Conservation (phyloP, 345 rosid species). For the Ceriops decandra region DNA sequence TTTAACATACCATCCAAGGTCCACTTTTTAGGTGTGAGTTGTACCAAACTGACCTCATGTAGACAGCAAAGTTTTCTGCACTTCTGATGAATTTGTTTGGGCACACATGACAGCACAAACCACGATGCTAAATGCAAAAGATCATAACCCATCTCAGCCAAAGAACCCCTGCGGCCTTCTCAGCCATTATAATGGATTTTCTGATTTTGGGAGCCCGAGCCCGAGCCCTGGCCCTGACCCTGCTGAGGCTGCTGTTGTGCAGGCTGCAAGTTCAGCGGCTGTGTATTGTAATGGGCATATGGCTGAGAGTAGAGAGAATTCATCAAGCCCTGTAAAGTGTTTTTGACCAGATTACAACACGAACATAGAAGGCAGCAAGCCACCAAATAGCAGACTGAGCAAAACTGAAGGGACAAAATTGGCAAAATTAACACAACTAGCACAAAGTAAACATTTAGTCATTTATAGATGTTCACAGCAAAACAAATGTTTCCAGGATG, state of each 20-base stretch:
- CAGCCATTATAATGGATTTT: slow-evolving; percentile 80
- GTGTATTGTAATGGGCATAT: slow-evolving; percentile 75
- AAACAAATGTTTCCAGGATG: slow-evolving; percentile 1
- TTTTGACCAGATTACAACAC: neutral
- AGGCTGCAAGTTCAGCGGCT: slow-evolving; percentile 64
- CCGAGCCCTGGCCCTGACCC: slow-evolving; percentile 54
- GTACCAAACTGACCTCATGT: slow-evolving; percentile 36
- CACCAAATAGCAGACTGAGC: neutral
- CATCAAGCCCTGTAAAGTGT: slow-evolving; percentile 65
- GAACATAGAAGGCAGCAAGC: neutral
- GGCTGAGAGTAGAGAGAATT: slow-evolving; percentile 95
- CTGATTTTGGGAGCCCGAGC: slow-evolving; percentile 75
- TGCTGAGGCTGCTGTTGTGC: slow-evolving; percentile 67
- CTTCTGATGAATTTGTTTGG: slow-evolving; percentile 22
- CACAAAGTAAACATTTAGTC: neutral
- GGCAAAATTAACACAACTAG: neutral
- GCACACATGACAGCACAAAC: slow-evolving; percentile 70
- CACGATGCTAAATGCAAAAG: slow-evolving; percentile 68
- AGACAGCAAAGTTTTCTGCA: slow-evolving; percentile 24
- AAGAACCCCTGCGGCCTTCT: slow-evolving; percentile 23
- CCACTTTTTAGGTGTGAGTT: slow-evolving; percentile 18
- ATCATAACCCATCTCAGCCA: slow-evolving; percentile 57
- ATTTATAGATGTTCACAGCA: neutral
- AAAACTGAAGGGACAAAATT: neutral
- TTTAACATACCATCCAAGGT: slow-evolving; percentile 29